These are phyloP conservation scores for Seiridium cupressi DNA, from an alignment of 2,329 filamentous ascomycete species.

Conservation along the genomic window DNA sequence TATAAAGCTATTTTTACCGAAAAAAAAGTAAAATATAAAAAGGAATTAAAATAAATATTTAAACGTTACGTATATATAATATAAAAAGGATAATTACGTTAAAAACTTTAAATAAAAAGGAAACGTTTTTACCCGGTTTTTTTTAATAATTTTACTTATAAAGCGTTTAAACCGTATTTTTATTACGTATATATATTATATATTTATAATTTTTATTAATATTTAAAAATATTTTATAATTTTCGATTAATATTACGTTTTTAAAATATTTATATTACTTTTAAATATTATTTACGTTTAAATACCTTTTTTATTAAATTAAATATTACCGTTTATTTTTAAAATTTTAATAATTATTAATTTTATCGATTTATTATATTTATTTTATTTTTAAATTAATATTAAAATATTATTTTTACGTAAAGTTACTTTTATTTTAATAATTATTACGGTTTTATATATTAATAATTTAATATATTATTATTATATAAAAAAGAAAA, in stretches of 20 bases:
- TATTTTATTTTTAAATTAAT: background rate
- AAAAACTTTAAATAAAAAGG: no score
- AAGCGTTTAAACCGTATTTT: no score
- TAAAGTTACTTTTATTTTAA: background rate
- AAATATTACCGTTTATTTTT: background rate
- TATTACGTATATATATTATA: no score
- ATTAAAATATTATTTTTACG: background rate
- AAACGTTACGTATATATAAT: no score
- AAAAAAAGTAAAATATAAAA: no score
- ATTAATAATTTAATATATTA: background rate
- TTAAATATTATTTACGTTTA: background rate
- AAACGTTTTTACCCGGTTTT: no score
- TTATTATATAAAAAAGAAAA: background rate
- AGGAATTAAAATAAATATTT: no score
- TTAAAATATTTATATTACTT: background rate
- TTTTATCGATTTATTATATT: background rate
- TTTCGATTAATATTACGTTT: background rate
- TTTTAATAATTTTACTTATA: no score
- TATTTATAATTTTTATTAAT: background rate
- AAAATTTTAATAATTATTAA: background rate
- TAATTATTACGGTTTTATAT: background rate
- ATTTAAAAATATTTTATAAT: background rate
- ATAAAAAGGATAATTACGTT: no score
- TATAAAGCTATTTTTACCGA: no score
- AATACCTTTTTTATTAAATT: background rate